These are phyloP conservation scores for Solanum paucissectum DNA, from an alignment of 257 asterid genomes.

Conservation along the genomic window DNA sequence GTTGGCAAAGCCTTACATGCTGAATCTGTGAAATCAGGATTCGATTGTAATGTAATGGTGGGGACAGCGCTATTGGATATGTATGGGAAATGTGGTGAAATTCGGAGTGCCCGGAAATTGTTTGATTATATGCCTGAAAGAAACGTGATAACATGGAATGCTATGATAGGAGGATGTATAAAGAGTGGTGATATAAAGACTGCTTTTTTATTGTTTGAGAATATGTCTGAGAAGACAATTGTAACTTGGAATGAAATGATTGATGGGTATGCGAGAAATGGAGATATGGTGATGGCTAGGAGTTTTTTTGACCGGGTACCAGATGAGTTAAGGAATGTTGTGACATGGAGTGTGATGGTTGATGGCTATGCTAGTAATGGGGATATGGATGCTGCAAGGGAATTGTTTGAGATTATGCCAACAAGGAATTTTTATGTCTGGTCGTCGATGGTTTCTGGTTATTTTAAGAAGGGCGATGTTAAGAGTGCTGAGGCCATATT, in stretches of 20 bases:
- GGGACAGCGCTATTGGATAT: conserved; percentile 62
- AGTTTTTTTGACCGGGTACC: conserved; percentile 46
- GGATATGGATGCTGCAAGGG: conserved; percentile 55
- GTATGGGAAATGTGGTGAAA: conserved; percentile 60
- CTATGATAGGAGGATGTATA: conserved; percentile 66
- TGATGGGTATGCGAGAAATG: conserved; percentile 46
- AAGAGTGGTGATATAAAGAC: conserved; percentile 22
- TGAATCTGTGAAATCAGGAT: conserved; percentile 44
- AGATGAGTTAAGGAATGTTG: conserved; percentile 45
- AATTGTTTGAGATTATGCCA: conserved; percentile 45
- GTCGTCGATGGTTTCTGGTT: conserved; percentile 68
- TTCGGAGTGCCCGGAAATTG: conserved; percentile 35
- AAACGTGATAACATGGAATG: conserved; percentile 56
- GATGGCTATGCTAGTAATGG: conserved; percentile 45
- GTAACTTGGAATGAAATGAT: conserved; percentile 79
- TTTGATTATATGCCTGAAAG: conserved; percentile 62
- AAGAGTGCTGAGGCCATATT: conserved; percentile 45
- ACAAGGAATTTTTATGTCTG: conserved; percentile 45
- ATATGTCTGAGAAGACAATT: conserved; percentile 31
- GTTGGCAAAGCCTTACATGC: conserved; percentile 49
- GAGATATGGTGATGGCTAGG: conserved; percentile 48
- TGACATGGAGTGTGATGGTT: conserved; percentile 73
- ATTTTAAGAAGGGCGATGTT: conserved; percentile 54
- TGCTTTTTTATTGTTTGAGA: conserved; percentile 35
- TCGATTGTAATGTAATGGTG: conserved; percentile 42